Base-by-base conservation (phyloP, 805 yeast genomes). In the Saccharomycopsis synnaedendra region DNA sequence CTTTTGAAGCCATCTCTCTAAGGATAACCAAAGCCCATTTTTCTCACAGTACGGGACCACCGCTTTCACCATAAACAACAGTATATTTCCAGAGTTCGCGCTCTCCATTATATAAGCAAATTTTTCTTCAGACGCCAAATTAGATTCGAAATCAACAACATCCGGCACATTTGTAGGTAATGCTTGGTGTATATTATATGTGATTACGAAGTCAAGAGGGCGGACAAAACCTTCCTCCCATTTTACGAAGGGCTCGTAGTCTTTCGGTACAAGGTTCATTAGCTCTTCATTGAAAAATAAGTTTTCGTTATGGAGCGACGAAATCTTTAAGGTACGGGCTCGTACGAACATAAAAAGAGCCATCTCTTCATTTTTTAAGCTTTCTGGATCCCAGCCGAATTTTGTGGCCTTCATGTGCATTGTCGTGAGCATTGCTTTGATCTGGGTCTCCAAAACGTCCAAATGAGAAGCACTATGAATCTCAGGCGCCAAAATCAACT, bases 271-370 rank as follows among this genome's bases (percentile, higher is more conserved):
- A 7, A 43, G 29, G 4, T 37, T 9, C 33, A 49, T 35, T 32
- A 51, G 46, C 2, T 37, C 33, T 6, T 43, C 44, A 19, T 51
- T 51, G 35, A 41, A 51, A 29, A 42, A 42, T 9, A 51, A 30
- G 33, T 51, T 51, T 11, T 51, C 52, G 11, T 36, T 45, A 32
- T 51, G 46, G 19, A 49, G 44, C 27, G 29, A 33, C 6, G 49
- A 41, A 29, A 51, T 50, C 39, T 49, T 49, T 41, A 51, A 46
- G 28, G 54, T 46, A 32, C 54, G 37, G 10, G 54, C 32, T 44
- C 39, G 45, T 5, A 51, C 40, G 43, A 48, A 51, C 9, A n/a
- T 29, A 33, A 51, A 51, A 1, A 49, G 32, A 5, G 39, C n/a
- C 5, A 10, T 11, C 7, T 45, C 43, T 5, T 29, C 19, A 32